Evolutionary conservation across 352 stramenopile species (phyloP).

Genomic region (Globisporangium okanoganense): DNA sequence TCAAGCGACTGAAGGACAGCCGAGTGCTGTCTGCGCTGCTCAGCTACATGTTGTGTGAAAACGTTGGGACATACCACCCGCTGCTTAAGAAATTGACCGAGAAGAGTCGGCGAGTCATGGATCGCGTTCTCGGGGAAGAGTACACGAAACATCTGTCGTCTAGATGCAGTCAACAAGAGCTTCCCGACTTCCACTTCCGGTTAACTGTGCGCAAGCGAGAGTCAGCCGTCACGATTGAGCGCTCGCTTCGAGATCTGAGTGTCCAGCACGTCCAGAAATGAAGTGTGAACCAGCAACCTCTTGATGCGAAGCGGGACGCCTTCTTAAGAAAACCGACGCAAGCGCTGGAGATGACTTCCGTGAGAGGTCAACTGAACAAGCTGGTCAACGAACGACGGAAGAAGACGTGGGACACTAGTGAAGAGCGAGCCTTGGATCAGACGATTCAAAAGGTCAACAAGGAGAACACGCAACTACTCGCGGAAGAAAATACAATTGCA

Average conservation of each 20-base stretch:
- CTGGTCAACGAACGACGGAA: not conserved
- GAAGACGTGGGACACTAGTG: not conserved
- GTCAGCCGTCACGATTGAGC: too few species aligned
- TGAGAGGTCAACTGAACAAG: not conserved
- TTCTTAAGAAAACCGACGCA: not conserved
- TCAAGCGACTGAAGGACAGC: not conserved
- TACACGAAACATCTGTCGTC: not conserved
- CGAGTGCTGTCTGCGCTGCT: too few species aligned
- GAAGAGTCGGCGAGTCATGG: not conserved
- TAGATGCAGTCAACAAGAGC: not conserved
- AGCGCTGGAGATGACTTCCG: not conserved
- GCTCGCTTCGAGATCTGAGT: too few species aligned
- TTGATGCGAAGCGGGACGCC: not conserved
- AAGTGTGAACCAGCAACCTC: too few species aligned
- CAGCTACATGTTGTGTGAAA: not conserved
- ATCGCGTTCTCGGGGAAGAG: not conserved
- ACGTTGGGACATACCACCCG: not conserved
- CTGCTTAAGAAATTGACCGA: not conserved
- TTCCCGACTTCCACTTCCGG: not conserved
- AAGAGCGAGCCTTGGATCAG: too few species aligned
- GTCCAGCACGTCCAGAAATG: too few species aligned
- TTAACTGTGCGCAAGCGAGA: not conserved
- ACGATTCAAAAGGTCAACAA: too few species aligned
- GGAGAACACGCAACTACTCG: too few species aligned
- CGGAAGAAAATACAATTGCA: not conserved